Evolutionary conservation across 139 green algal species (phyloP), one percentile per base, ranked within the genome.

Genomic region (Edaphochlamys debaryana): DNA sequence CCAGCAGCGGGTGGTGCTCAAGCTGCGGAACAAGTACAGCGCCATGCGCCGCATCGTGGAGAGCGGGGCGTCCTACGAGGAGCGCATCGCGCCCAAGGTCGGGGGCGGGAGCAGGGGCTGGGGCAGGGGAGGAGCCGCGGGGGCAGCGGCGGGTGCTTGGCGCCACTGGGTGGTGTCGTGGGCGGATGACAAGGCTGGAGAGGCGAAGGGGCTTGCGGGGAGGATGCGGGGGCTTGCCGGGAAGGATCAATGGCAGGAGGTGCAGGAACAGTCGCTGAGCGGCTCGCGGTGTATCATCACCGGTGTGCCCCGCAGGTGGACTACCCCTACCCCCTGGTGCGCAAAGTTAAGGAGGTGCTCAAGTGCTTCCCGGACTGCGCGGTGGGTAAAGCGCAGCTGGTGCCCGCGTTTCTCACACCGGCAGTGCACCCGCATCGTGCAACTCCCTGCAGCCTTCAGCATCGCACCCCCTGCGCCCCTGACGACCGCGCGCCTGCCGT

Each of bases 11-110:
- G 38, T 72, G 17, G 41, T 81, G 6, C 62, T 72, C n/a, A 81
- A 81, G 38, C 60, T 81, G 75, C 75, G 75, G n/a, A 81, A 81
- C 42, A 81, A 81, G 60, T 81, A 81, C 75, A 71, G 60, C 41
- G 60, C 62, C 22, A 72, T 81, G 75, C 62, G 62, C 19, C 75
- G 75, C 5, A 62, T 81, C 15, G 75, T 81, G 38, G 60, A 81
- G 75, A 81, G 75, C 40, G 75, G 75, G 30, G 41, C 40, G 1
- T 64, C 30, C 29, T 72, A 62, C 50, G 60, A 72, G 60, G 60
- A 63, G 29, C 74, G 60, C 58, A 81, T 81, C 15, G 60, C 60
- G 20, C 38, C 40, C 29, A 81, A 62, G 38, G 74, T 71, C 17
- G 29, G 60, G 29, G 6, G 8, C 7, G 4, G 30, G 60, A 38